Percentiles rank a stretch among this genome's conserved stretches.
These are phyloP conservation scores for Niebla homalea DNA, from an alignment of 495 filamentous ascomycete genomes.

Conservation along the genomic window DNA sequence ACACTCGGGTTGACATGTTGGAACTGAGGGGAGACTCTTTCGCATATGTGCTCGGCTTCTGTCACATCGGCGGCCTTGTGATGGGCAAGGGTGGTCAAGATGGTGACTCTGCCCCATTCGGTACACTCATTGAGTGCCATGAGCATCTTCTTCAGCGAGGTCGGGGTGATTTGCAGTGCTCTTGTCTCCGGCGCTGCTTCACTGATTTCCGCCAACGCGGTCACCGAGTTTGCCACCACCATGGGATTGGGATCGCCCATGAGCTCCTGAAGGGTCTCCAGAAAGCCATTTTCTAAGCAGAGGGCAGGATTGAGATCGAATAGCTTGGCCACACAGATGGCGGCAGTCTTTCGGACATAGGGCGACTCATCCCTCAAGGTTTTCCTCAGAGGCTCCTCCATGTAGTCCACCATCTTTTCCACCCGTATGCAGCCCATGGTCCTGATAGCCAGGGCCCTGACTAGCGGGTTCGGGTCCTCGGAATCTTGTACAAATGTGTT, in stretches of 20 bases:
- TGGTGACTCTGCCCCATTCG: slow-evolving; percentile 96
- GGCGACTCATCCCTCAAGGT: slow-evolving; percentile 94
- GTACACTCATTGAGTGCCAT: slow-evolving; percentile 98
- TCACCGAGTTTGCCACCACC: slow-evolving; percentile 96
- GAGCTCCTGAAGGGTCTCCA: slow-evolving; percentile 90
- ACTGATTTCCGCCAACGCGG: slow-evolving; percentile 80
- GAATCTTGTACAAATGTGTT: slow-evolving; percentile 99
- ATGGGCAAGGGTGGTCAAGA: slow-evolving; percentile 77
- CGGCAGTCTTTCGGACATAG: slow-evolving; percentile 96
- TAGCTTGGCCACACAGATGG: slow-evolving; percentile 94
- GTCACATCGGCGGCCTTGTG: slow-evolving; percentile 78
- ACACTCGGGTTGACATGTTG: slow-evolving; percentile 98
- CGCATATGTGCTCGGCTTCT: slow-evolving; percentile 97
- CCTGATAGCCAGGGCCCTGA: slow-evolving; percentile 85
- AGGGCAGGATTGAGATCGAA: slow-evolving; percentile 86
- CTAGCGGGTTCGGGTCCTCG: slow-evolving; percentile 94
- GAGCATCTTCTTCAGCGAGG: slow-evolving; percentile 80
- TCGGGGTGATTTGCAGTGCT: slow-evolving; percentile 66
- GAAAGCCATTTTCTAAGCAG: slow-evolving; percentile 92
- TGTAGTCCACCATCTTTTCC: slow-evolving; percentile 99
- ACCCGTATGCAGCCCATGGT: slow-evolving; percentile 99
- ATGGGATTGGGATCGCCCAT: slow-evolving; percentile 97
- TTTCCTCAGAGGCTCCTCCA: slow-evolving; percentile 96
- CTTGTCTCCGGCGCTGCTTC: slow-evolving; percentile 84
- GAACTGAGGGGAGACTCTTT: slow-evolving; percentile 90